Base-by-base conservation (phyloP, 208 protist genomes). In the Wallacemonas sp. region DNA sequence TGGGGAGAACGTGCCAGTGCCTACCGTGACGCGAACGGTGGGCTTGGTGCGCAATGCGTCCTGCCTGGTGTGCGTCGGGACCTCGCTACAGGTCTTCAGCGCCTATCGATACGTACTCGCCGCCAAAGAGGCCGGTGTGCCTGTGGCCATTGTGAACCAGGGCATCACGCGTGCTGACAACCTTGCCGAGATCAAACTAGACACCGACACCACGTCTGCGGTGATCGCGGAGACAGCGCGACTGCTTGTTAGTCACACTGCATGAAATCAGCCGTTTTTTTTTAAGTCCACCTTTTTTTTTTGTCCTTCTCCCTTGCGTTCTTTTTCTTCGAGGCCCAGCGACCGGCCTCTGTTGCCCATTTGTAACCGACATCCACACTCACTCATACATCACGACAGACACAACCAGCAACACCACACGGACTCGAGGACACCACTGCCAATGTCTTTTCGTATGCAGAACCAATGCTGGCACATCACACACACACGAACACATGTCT, bases 31-130 rank as follows among this genome's bases (percentile, higher is more conserved):
- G 0, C 16, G 28, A 3, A 74, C 76, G 26, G 68, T 84, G 32
- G 31, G 48, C 3, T 4, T 67, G 2, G 69, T 94, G 22, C 49
- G 68, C 0, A 59, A 39, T 2, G 72, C 80, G 0, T 80, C 77
- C 26, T 88, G 64, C 38, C 61, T 92, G 28, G 25, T 94, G 26
- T 91, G 81, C 59, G 49, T 91, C n/a, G 89, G 89, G 2, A 93
- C 89, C 1, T 93, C 89, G 0, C 73, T 94, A 49, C 74, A 87
- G 62, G 89, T 94, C 20, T 91, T 76, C 67, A 91, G 86, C 23
- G 81, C 84, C 14, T 91, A 82, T 41, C 84, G 89, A 8, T 93
- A 87, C 65, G 79, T 92, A 1, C 16, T 76, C 11, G 72, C 78
- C 33, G 86, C 86, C 3, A 82, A 82, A 32, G 72, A 87, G 31